Conservation (phyloP, 169 alveolate species). For the Cryptosporidium muris region DNA sequence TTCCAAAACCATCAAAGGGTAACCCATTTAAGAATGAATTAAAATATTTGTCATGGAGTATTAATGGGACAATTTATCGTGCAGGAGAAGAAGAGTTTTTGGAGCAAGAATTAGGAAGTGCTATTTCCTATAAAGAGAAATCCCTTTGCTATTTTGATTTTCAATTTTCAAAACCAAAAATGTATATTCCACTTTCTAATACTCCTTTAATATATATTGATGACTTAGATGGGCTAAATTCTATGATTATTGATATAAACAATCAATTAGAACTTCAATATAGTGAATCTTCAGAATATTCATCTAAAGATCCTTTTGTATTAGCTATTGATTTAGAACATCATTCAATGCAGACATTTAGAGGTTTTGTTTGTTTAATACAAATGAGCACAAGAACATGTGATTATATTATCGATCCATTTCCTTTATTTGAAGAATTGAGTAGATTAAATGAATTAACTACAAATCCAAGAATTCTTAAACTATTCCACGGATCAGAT, state of each 20-base stretch:
- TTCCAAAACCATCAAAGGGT: not conserved
- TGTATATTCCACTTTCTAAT: slow-evolving; percentile 72
- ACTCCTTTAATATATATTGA: slow-evolving; percentile 83
- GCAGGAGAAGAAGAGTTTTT: slow-evolving; percentile 54
- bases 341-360: slow-evolving; percentile 84
- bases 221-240: slow-evolving; percentile 76
- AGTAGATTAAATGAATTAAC: slow-evolving; percentile 85
- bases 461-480: slow-evolving; percentile 91
- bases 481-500: slow-evolving; percentile 93
- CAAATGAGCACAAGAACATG: slow-evolving; percentile 88
- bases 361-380: slow-evolving; percentile 92
- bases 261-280: slow-evolving; percentile 22
- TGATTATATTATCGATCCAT: slow-evolving; percentile 92
- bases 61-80: slow-evolving; percentile 71
- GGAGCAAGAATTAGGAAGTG: slow-evolving; percentile 2
- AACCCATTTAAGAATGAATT: slow-evolving; percentile 20
- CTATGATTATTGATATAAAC: slow-evolving; percentile 77
- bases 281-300: slow-evolving; percentile 43
- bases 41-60: slow-evolving; percentile 65
- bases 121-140: slow-evolving; percentile 23
- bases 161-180: slow-evolving; percentile 25
- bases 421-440: slow-evolving; percentile 81
- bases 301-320: slow-evolving; percentile 71
- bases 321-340: slow-evolving; percentile 93
- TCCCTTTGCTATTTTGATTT: slow-evolving; percentile 36